Conservation (phyloP, 129 eudicot genomes). For the Gnaphalium uliginosum region DNA sequence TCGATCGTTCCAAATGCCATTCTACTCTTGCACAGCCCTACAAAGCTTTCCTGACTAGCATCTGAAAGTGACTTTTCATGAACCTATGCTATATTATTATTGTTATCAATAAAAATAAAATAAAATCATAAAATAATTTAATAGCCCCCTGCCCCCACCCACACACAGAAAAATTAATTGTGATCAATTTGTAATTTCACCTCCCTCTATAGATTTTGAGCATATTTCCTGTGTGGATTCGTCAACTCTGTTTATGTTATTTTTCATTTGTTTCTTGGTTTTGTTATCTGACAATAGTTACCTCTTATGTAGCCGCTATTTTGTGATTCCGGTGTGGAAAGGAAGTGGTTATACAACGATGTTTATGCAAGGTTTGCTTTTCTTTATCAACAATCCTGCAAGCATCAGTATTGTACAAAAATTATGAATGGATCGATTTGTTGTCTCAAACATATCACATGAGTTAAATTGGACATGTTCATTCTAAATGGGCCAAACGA, state of each 20-base stretch:
- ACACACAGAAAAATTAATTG: background rate
- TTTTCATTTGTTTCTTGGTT: background rate
- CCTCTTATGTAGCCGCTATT: constrained; percentile 59
- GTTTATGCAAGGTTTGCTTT: constrained; percentile 81
- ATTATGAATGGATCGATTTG: background rate
- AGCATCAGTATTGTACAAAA: background rate
- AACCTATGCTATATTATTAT: no score
- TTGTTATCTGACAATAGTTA: constrained; percentile 4
- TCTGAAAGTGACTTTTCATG: no score
- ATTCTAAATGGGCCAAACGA: background rate
- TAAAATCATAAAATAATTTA: no score
- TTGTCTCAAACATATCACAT: background rate
- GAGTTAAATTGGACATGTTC: no score
- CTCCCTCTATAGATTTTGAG: background rate
- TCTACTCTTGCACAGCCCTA: background rate
- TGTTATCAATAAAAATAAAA: no score
- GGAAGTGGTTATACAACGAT: constrained; percentile 92
- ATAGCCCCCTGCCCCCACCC: background rate
- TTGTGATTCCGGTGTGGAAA: constrained; percentile 90
- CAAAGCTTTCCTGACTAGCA: constrained; percentile 26
- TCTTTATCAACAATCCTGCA: constrained; percentile 20
- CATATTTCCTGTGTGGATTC: background rate
- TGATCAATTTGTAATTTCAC: background rate
- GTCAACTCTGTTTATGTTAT: constrained; percentile 8
- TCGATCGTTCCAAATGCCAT: background rate